Evolutionary conservation across 495 filamentous ascomycete genomes (phyloP), one percentile per base, ranked within the genome.

Genomic region (Aspergillus heteromorphus): DNA sequence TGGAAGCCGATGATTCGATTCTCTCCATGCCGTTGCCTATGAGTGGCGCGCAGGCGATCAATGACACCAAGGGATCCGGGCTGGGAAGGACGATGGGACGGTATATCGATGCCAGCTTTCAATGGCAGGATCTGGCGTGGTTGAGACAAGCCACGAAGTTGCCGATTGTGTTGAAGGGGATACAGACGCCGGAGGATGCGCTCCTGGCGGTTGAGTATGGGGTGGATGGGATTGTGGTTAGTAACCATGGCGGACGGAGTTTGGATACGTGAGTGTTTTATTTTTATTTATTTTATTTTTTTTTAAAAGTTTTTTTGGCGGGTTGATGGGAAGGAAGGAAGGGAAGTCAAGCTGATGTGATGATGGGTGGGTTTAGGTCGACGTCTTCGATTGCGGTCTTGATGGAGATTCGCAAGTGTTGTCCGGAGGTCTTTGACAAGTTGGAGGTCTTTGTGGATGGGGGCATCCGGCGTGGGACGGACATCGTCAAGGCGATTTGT

Each of bases 121-220:
- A 80, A 19, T 95, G 91, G 91, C 75, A 82, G 54, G 81, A 81
- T 42, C 85, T 96, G 21, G 73, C 80, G 14, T 96, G 77, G 83
- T 54, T 95, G 40, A 72, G 77, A 23, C 63, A 76, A 58, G 83
- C 87, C 49, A 90, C 87, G 1, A 53, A 75, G 4, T 53, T 80
- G 6, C 82, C 81, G 2, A 71, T 87, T 48, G 72, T 86, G 11
- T 52, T 87, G 0, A 88, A 89, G 56, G 87, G 87, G 4, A 73
- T 90, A 1, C 83, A 87, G 61, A 55, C 78, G 2, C 77, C 75
- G 0, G 76, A 75, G 48, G 86, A 89, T 66, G 84, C 83, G 2
- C 65, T 73, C 10, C 59, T 72, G 43, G 87, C 86, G 0, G 63
- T 78, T 62, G 70, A 81, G 40, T 57, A 68, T 38, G 80, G 80